Base-by-base conservation (phyloP, 495 filamentous ascomycete genomes). In the Tuber indicum region DNA sequence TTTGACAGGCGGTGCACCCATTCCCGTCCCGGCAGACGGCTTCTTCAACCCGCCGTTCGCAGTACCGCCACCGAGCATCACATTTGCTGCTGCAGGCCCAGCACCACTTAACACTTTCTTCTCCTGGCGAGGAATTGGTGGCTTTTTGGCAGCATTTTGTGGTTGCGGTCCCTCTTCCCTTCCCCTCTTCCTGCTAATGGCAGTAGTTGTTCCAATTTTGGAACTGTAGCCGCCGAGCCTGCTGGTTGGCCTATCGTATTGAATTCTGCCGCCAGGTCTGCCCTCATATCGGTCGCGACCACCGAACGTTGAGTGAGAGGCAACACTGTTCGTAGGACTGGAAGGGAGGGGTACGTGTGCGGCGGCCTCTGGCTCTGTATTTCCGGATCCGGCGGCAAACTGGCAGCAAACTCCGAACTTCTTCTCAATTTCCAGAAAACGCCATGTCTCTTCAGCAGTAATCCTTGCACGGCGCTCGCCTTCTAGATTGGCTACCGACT, bases 341-440 rank as follows among this genome's bases (percentile, higher is more conserved):
- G 62, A 74, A 21, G 78, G 81, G 62, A 82, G 52, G 9, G 78
- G 77, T 43, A 81, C 75, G 32, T 75, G 74, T 43, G 71, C 76
- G n/a, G 81, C 77, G 6, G 62, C 75, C 71, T 72, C 76, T 3
- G 32, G 71, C 74, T 71, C 71, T 14, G 36, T 70, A 16, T 66
- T 76, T 44, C 47, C 62, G 4, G 74, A 74, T 42, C 76, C 78
- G 19, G 80, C 46, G 3, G 75, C 78, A 58, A 79, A 77, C 71
- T 83, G 71, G 70, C 82, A 83, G 73, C 82, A 83, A 74, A 77
- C 80, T 9, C 82, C 82, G 66, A 83, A 82, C 49, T 82, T 83
- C 26, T 77, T 78, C 69, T 84, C 82, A 26, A 80, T 26, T 70
- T 84, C 82, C 36, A 83, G 66, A 66, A 83, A 84, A 70, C 76